phyloP scores from a whole-genome alignment of 768 basidiomycete genomes.

The Tricholoma hemisulphureum region DNA sequence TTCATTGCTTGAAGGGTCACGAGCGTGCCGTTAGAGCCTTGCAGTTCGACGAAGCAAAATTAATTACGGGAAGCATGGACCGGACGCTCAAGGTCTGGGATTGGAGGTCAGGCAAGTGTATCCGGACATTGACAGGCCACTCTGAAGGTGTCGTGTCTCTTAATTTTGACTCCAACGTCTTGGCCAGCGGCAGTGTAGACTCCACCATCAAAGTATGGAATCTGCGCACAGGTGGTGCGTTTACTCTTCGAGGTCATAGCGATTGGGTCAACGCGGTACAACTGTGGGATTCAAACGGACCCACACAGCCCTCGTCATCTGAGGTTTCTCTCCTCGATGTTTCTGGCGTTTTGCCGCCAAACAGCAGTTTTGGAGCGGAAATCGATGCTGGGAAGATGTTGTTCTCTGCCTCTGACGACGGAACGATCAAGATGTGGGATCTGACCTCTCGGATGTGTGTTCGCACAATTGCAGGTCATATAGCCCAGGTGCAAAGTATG shows the following conservation, averaged over 20 bases:
- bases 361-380: constrained; percentile 38
- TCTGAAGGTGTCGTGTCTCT: constrained; percentile 89
- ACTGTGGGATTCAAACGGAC: constrained; percentile 75
- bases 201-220: constrained; percentile 96
- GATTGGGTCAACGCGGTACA: constrained; percentile 98
- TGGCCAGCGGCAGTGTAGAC: constrained; percentile 93
- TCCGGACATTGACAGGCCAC: constrained; percentile 87
- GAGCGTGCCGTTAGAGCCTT: constrained; percentile 87
- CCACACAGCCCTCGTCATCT: constrained; percentile 28
- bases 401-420: constrained; percentile 96
- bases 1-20: constrained; percentile 85
- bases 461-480: constrained; percentile 82
- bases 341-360: constrained; percentile 25
- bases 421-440: constrained; percentile 93
- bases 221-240: constrained; percentile 85
- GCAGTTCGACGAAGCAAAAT: constrained; percentile 93
- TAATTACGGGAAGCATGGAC: constrained; percentile 97
- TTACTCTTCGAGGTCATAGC: constrained; percentile 86
- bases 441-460: constrained; percentile 77
- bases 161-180: constrained; percentile 86
- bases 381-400: constrained; percentile 90
- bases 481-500: constrained; percentile 93
- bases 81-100: constrained; percentile 94
- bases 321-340: constrained; percentile 37
- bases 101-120: constrained; percentile 86